phyloP scores from a whole-genome alignment of 768 basidiomycete species.

The Lentinula edodes region DNA sequence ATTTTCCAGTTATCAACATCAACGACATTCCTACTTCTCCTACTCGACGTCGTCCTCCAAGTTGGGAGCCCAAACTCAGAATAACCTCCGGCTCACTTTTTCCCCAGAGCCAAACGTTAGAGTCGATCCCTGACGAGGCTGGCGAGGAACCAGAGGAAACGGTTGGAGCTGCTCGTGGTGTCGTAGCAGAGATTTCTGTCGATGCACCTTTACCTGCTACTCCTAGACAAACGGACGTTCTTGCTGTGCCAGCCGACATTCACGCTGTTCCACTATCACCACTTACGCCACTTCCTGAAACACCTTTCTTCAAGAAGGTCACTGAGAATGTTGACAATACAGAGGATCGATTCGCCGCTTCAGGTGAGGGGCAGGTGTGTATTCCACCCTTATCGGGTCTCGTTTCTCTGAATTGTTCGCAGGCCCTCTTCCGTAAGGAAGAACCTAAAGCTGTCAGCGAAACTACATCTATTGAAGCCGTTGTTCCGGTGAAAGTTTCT shows the following conservation, averaged over 20 bases:
- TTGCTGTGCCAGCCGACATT: neutral
- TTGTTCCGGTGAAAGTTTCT: neutral
- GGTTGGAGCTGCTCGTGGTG: neutral
- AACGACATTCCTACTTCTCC: slow-evolving; percentile 1
- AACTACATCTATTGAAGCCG: neutral
- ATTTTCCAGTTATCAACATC: neutral
- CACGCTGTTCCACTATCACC: neutral
- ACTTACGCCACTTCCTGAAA: slow-evolving; percentile 5
- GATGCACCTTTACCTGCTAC: neutral
- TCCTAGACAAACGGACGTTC: neutral
- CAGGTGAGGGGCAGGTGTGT: neutral
- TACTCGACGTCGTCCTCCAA: neutral
- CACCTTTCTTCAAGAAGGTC: neutral
- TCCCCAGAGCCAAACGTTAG: neutral
- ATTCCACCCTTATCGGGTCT: neutral
- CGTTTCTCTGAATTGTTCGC: neutral
- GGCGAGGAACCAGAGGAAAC: neutral
- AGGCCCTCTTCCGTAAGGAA: neutral
- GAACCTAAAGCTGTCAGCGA: neutral
- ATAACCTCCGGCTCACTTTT: neutral
- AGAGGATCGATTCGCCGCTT: neutral
- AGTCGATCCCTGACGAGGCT: neutral
- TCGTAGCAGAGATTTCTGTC: neutral
- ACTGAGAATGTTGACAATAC: neutral
- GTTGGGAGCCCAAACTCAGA: neutral